Conservation (phyloP, 805 yeast genomes). For the Metschnikowia gruessii region DNA sequence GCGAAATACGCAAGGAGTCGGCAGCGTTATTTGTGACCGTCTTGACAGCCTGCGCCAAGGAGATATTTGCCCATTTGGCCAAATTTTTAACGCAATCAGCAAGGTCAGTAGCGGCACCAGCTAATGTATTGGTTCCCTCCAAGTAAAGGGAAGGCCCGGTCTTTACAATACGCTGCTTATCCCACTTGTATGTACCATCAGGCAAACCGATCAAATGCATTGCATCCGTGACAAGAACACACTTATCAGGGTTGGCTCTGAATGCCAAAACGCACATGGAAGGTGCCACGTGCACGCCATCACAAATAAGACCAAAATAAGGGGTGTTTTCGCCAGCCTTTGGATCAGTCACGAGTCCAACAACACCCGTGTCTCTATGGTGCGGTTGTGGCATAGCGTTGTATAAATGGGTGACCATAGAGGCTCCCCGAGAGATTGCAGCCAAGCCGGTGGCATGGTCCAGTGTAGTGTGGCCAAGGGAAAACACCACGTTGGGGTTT, state of each 20-base stretch:
- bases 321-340: constrained; percentile 30
- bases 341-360: constrained; percentile 45
- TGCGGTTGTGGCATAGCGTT: constrained; percentile 64
- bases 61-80: constrained; percentile 46
- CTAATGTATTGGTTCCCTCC: constrained; percentile 55
- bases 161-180: constrained; percentile 46
- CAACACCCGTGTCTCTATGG: constrained; percentile 56
- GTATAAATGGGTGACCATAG: constrained; percentile 60
- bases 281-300: constrained; percentile 60
- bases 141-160: constrained; percentile 45
- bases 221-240: constrained; percentile 58
- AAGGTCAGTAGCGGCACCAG: constrained; percentile 59
- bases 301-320: constrained; percentile 53
- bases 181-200: constrained; percentile 57
- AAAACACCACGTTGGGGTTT: constrained; percentile 35
- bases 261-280: constrained; percentile 50
- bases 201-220: constrained; percentile 55
- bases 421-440: constrained; percentile 51
- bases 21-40: constrained; percentile 57
- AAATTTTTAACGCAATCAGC: constrained; percentile 50
- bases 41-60: constrained; percentile 52
- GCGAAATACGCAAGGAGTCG: constrained; percentile 40
- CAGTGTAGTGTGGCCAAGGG: constrained; percentile 49
- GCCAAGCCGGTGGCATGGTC: constrained; percentile 36
- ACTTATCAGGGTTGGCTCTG: constrained; percentile 49